Conservation (phyloP, 257 asterid species). For the Solanum chiquidenum region DNA sequence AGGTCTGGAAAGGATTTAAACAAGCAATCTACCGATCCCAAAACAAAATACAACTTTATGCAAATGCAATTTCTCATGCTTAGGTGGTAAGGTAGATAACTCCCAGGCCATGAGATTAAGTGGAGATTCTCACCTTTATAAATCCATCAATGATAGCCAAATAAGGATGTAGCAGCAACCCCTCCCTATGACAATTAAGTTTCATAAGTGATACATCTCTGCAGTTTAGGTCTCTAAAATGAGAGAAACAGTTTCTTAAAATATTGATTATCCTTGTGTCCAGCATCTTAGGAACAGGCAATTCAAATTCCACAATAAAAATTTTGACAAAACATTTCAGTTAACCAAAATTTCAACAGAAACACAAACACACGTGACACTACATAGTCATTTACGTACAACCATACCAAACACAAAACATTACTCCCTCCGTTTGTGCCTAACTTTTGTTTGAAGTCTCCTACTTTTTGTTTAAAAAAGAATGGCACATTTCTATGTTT, state of each 20-base stretch:
- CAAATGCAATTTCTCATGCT: not conserved
- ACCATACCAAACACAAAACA: not conserved
- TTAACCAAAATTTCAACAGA: not conserved
- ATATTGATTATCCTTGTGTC: not conserved
- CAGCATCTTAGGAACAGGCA: not conserved
- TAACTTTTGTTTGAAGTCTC: not conserved
- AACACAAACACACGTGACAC: not conserved
- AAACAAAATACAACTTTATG: not conserved
- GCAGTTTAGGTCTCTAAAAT: not conserved
- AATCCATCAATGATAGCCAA: slow-evolving; percentile 3
- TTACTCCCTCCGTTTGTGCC: not conserved
- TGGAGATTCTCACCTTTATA: slow-evolving; percentile 22
- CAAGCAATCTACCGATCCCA: not conserved
- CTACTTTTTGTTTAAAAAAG: not conserved
- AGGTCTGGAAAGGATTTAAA: not conserved
- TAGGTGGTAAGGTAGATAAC: not conserved
- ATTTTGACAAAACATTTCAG: not conserved
- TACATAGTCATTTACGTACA: not conserved
- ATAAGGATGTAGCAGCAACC: not conserved
- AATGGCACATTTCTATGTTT: not conserved
- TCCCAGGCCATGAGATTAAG: not conserved
- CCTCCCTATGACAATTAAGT: slow-evolving; percentile 13
- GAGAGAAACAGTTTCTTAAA: not conserved
- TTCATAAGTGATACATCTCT: not conserved
- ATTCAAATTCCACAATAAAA: not conserved